Conservation (phyloP, 169 alveolate genomes). For the Amoebophrya sp. region DNA sequence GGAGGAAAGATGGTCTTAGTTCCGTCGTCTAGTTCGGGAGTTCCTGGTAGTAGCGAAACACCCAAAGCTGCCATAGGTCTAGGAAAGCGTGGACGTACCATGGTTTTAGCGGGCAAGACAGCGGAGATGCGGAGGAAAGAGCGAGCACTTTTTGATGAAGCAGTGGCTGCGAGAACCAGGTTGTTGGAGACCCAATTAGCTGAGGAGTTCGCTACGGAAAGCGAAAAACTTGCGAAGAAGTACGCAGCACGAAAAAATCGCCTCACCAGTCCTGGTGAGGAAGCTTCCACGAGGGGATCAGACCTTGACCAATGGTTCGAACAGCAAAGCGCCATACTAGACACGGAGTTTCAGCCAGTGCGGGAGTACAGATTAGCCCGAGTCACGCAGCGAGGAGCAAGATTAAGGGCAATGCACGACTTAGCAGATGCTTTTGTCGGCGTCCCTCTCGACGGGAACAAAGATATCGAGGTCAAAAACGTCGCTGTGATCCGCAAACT, state of each 20-base stretch:
- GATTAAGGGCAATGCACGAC: not conserved
- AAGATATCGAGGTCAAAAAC: not conserved
- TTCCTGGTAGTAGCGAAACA: too few relatives aligned
- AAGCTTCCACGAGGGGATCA: not conserved
- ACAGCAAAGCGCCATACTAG: not conserved
- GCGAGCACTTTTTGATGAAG: not conserved
- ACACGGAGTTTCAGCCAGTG: not conserved
- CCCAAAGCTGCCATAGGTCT: too few relatives aligned
- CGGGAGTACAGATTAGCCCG: not conserved
- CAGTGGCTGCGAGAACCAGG: not conserved
- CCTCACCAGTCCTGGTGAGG: not conserved
- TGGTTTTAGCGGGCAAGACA: not conserved
- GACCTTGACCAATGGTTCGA: not conserved
- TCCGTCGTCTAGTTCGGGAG: too few relatives aligned
- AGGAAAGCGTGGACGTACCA: not conserved
- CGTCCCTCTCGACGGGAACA: not conserved
- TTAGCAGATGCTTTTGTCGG: conserved; percentile 5
- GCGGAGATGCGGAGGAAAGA: not conserved
- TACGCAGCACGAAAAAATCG: not conserved
- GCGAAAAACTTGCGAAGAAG: not conserved
- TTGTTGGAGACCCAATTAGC: not conserved
- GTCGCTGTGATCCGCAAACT: not conserved
- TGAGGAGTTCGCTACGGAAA: not conserved
- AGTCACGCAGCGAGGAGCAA: too few relatives aligned
- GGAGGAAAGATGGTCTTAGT: too few relatives aligned